A percentile compares a stretch with the other conserved stretches of the same genome.
Conservation (phyloP, 768 basidiomycete genomes). For the Tricholoma matsutake region DNA sequence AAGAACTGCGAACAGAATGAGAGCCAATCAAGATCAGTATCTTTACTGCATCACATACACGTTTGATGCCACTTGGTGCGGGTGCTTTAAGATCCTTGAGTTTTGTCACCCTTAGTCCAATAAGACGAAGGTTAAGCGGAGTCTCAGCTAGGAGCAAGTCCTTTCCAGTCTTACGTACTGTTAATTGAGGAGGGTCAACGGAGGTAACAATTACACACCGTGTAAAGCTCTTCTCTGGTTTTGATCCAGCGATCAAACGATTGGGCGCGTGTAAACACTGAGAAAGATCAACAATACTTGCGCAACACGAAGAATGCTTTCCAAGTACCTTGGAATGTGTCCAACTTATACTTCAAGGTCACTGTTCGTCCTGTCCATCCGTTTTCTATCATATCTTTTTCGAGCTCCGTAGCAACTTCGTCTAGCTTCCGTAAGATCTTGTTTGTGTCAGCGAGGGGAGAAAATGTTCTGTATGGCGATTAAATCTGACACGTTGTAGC, state of each 20-base stretch:
- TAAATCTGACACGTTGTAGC: neutral
- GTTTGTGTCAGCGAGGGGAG: constrained; percentile 57
- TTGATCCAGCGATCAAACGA: constrained; percentile 76
- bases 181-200: constrained; percentile 8
- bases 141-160: constrained; percentile 79
- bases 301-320: neutral
- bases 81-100: constrained; percentile 73
- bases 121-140: constrained; percentile 76
- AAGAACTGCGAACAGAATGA: constrained; percentile 49
- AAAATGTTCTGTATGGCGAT: constrained; percentile 61
- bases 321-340: constrained; percentile 74
- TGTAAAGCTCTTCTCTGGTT: constrained; percentile 74
- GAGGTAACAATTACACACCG: constrained; percentile 41
- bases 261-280: constrained; percentile 81
- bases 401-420: constrained; percentile 78
- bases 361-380: constrained; percentile 89
- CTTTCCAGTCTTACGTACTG: constrained; percentile 59
- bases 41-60: constrained; percentile 40
- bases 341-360: constrained; percentile 90
- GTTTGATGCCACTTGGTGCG: constrained; percentile 62
- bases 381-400: constrained; percentile 69
- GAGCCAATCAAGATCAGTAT: neutral
- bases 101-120: constrained; percentile 87
- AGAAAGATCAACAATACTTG: neutral
- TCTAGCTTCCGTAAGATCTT: constrained; percentile 75